Evolutionary conservation across 2,329 filamentous ascomycete genomes (phyloP), one percentile per base, ranked within the genome.

Genomic region (Ophiostoma australiae): DNA sequence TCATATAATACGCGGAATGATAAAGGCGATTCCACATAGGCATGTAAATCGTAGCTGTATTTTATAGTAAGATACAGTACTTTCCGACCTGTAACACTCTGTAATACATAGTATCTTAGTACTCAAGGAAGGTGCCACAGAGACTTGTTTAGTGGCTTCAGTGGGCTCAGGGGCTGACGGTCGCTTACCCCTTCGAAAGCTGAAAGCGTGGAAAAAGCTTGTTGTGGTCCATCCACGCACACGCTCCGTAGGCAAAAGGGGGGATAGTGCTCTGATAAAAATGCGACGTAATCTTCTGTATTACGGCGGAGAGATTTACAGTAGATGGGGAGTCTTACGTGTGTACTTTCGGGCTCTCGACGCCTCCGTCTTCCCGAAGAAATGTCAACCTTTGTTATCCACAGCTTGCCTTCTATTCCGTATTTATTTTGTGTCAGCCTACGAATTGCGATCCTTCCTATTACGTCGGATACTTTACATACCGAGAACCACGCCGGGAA

Each of bases 151-250:
- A 27, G 52, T 48, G 52, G 23, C 52, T 58, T 58, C 27, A 23
- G 23, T 58, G 52, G 52, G 52, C 52, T 58, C 52, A 58, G 52
- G 52, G 52, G 52, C 52, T 58, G 52, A 58, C 48, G 48, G 48
- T 55, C 48, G 48, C 20, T 55, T 55, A 13, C 48, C 48, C n/a
- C 48, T 55, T 55, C 8, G 48, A 55, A 11, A 39, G 27, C 37
- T 39, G 37, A 39, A 11, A 31, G 37, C 37, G 37, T 39, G 13
- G 10, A 39, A 44, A 39, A 48, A 55, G 48, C 48, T 55, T 55
- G n/a, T 55, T 55, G n/a, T 23, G 48, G 48, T 6, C 48, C 20
- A 48, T 1, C 48, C 20, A 48, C n/a, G 20, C 44, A 48, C 1
- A 20, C 20, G 13, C 7, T 23, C 48, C 8, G 1, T n/a, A 23